Base-by-base conservation (phyloP, 2,329 filamentous ascomycete genomes). In the Venturia aucupariae region DNA sequence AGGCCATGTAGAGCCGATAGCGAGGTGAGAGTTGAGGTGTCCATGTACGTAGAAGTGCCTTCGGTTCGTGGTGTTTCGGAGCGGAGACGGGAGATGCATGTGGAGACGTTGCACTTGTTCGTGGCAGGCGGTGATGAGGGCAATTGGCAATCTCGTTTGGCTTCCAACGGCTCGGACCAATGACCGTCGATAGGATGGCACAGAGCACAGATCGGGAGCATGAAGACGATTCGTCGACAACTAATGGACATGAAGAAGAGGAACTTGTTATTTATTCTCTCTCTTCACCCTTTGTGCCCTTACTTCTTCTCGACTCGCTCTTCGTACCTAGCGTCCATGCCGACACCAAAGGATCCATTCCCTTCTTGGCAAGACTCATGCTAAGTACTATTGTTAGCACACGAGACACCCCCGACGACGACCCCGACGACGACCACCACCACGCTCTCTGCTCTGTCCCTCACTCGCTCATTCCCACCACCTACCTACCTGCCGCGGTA, bases 111-210 rank as follows among this genome's bases (percentile, higher is more conserved):
- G 13, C 17, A 19, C 27, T 55, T 35, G 17, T 24, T 8, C 48
- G 48, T 54, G 48, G 32, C 27, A 2, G 15, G 1, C 51, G 27
- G 51, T 38, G 15, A 57, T 57, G 27, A 55, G 51, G 15, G 2
- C 7, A 19, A 57, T 57, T 19, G 15, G 2, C 7, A 19, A 57
- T 57, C 30, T 57, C 51, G 51, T 55, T 35, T 35, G 51, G 13
- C n/a, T 17, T 57, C 11, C 13, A 57, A 57, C 51, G 51, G 51
- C 51, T 57, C 51, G 51, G 51, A n/a, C 51, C 51, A 57, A 57
- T 57, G 51, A 13, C 44, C n/a, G 30, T 17, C 30, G 51, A 38
- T 38, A 30, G 4, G 13, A 27, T 5, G 7, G 15, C 24, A 19
- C 48, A 55, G 48, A 54, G 24, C 24, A 54, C 22, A 8, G 19